Base-by-base conservation (phyloP, 2,329 filamentous ascomycete genomes). In the Cytospora mali region DNA sequence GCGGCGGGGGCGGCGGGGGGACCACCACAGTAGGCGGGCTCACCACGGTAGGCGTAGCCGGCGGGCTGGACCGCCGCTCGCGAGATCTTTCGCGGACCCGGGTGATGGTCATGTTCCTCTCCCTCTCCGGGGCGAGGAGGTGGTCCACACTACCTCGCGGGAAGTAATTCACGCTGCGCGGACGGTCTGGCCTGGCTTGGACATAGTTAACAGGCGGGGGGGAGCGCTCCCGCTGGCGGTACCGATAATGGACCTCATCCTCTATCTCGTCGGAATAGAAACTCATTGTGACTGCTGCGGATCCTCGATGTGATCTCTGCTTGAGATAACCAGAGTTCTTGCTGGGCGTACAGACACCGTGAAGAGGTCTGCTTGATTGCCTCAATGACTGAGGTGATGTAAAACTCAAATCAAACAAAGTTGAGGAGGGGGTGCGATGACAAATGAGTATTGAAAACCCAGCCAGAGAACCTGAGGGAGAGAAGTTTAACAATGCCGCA, bases 241-340 rank as follows among this genome's bases (percentile, higher is more conserved):
- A 84, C 72, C 51, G 75, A 81, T 67, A 86, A 68, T 58, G 57
- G n/a, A 86, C 80, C 56, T 84, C 69, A 53, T 87, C 84, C 31
- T 85, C 83, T 21, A 2, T n/a, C 35, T 86, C 82, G 66, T 82
- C 79, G 61, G 80, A 77, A 68, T 80, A 82, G 69, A 79, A 80
- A 66, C 70, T 76, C 62, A 65, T 65, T 3, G 28, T 60, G 28
- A 9, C 33, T 33, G 35, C 21, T 60, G 28, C 14, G 21, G 23
- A 10, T 31, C 16, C 35, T 27, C 21, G 31, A 31, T 57, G 35
- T 49, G 33, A 23, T 25, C 35, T 42, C 18, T 6, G 16, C 21
- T 33, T 27, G 27, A 11, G 28, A 35, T n/a, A 21, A 27, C 4
- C 39, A 28, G 27, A 18, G 5, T 11, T 23, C 25, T 31, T 6